Percentiles rank a stretch among this genome's conserved stretches.
Evolutionary conservation across 257 asterid genomes (phyloP).

Genomic region (Voacanga thouarsii): DNA sequence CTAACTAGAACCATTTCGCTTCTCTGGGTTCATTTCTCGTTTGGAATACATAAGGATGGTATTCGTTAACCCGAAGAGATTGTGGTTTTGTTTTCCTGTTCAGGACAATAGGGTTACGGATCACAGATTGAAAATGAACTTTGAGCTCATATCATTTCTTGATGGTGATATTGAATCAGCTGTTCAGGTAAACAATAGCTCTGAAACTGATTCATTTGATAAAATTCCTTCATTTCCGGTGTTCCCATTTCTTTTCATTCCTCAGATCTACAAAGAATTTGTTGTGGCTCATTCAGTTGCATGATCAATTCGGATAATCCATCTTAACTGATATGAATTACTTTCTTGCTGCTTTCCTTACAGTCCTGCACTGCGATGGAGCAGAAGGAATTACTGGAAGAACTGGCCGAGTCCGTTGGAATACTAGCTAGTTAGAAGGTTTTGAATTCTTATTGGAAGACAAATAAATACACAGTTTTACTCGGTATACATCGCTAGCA

Average conservation of each 20-base stretch:
- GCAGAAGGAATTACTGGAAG: slow-evolving; percentile 86
- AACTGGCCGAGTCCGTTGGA: slow-evolving; percentile 74
- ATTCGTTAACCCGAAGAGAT: neutral
- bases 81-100: slow-evolving; percentile 2
- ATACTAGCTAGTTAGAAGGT: slow-evolving; percentile 16
- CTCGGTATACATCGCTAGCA: neutral
- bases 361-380: slow-evolving; percentile 89
- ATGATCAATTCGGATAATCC: neutral
- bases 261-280: neutral
- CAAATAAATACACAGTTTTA: neutral
- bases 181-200: slow-evolving; percentile 63
- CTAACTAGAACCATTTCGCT: neutral
- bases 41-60: neutral
- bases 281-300: neutral
- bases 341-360: slow-evolving; percentile 24
- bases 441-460: neutral
- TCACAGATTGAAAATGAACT: slow-evolving; percentile 93
- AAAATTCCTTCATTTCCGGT: neutral
- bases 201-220: too few species aligned
- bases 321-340: neutral
- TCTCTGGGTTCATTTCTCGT: neutral
- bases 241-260: neutral
- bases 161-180: slow-evolving; percentile 91
- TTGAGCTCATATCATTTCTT: slow-evolving; percentile 77
- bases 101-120: slow-evolving; percentile 98